These are phyloP conservation scores for Phytophthora macrochlamydospora DNA, from an alignment of 352 stramenopile species.

Conservation along the genomic window DNA sequence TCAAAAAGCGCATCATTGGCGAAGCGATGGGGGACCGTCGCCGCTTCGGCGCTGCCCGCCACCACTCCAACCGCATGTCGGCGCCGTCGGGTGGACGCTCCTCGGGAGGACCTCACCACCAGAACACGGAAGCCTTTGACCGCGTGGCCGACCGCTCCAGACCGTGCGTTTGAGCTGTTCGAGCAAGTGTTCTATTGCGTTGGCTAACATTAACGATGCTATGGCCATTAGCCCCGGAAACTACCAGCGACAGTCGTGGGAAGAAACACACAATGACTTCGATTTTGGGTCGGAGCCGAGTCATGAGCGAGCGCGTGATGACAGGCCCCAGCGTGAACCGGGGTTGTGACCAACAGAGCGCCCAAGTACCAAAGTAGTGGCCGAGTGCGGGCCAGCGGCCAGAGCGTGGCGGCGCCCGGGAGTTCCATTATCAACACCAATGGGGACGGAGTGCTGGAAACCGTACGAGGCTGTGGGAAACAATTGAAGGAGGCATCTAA, in stretches of 20 bases:
- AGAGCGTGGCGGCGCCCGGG: slow-evolving; percentile 27
- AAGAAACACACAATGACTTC: slow-evolving; percentile 6
- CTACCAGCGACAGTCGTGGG: slow-evolving; percentile 6
- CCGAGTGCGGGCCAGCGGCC: slow-evolving; percentile 19
- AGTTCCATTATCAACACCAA: slow-evolving; percentile 25
- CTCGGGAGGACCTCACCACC: not conserved
- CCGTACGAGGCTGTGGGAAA: slow-evolving; percentile 8
- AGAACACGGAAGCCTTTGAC: slow-evolving; percentile 17
- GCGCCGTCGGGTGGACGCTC: not conserved
- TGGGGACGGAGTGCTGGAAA: slow-evolving; percentile 18
- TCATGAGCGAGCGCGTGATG: slow-evolving; percentile 3
- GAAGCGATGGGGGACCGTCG: not conserved
- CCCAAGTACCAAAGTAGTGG: slow-evolving; percentile 6
- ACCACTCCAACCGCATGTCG: slow-evolving; percentile 3
- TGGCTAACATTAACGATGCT: not conserved
- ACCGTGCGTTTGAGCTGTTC: not conserved
- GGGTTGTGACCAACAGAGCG: not conserved
- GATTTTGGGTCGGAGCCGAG: slow-evolving; percentile 8
- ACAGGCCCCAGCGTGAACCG: not conserved
- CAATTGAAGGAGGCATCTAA: too few relatives aligned
- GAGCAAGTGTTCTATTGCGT: not conserved
- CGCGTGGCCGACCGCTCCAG: slow-evolving; percentile 10
- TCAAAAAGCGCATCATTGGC: not conserved
- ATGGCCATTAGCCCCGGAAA: not conserved
- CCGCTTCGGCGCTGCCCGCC: slow-evolving; percentile 19